Evolutionary conservation across 306 rosid species (phyloP), one percentile per base, ranked within the genome.

Genomic region (Cucurbita moschata): DNA sequence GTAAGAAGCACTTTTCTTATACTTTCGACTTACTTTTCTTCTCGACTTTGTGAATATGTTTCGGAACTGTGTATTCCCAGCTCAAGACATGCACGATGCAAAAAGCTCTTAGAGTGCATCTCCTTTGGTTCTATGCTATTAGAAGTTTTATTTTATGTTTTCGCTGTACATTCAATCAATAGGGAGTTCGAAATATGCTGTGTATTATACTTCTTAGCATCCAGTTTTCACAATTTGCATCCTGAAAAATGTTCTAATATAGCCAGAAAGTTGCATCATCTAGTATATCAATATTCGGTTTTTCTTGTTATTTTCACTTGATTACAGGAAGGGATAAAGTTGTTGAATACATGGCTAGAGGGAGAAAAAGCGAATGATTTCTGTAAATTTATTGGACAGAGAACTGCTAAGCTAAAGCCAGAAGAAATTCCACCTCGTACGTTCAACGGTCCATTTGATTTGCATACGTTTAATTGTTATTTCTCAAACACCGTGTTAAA

Each of bases 291-390:
- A 66, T 4, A 44, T 43, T 9, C 4, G 21, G 43, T 39, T 11
- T 44, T 57, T 21, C 15, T 13, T 47, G 18, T 56, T 18, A 8
- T 76, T 43, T 16, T 39, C 69, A 56, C 35, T 37, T 47, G 6
- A 72, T 70, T 65, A 11, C 82, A 93, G 96, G 97, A 90, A 79
- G 98, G 97, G 82, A 83, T 88, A 82, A 93, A 83, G 84, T 64
- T 87, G 81, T 80, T 93, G 80, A 90, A 82, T 82, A 83, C 94
- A 42, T 93, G 98, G 98, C 86, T 93, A 80, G 97, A 90, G 81
- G 97, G 96, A 76, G 98, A 88, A 76, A 82, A 80, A 47, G 85
- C 88, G 3, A 78, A 77, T 72, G 83, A 68, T 56, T 90, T 93
- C 82, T 85, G 94, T 85, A 86, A 87, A 77, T 93, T 81, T 84